Conservation (phyloP, 2,329 filamentous ascomycete genomes). For the Passalora sequoiae region DNA sequence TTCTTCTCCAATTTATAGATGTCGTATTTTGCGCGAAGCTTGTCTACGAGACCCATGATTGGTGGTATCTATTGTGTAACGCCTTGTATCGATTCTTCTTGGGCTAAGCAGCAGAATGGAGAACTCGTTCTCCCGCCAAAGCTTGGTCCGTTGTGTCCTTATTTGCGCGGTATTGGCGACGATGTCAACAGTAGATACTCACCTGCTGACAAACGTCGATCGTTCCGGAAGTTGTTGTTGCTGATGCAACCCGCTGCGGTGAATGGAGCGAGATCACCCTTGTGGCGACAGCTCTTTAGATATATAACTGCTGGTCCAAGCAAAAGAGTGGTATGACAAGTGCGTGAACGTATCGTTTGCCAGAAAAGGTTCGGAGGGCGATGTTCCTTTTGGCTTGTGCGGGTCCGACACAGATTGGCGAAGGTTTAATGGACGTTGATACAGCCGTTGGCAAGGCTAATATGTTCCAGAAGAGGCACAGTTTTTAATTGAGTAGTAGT, state of each 20-base stretch:
- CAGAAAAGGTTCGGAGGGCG: not conserved
- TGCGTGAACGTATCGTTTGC: not conserved
- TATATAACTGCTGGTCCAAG: not conserved
- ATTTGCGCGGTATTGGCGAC: conserved; percentile 42
- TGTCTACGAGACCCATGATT: conserved; percentile 64
- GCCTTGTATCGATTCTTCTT: not conserved
- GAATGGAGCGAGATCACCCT: not conserved
- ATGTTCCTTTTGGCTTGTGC: no score
- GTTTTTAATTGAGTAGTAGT: not conserved
- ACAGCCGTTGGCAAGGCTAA: conserved; percentile 1
- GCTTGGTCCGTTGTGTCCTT: not conserved
- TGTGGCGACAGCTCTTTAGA: not conserved
- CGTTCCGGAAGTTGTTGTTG: no score
- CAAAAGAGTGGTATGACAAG: not conserved
- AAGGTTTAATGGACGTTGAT: conserved; percentile 7
- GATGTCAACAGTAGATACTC: conserved; percentile 36
- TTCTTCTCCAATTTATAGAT: conserved; percentile 92
- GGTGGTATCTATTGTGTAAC: not conserved
- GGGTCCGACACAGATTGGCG: conserved; percentile 1
- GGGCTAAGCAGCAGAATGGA: not conserved
- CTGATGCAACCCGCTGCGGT: not conserved
- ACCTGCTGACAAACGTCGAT: no score
- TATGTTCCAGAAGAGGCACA: not conserved
- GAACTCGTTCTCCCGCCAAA: not conserved
- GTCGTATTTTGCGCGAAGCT: conserved; percentile 75